Evolutionary conservation across 2,329 filamentous ascomycete genomes (phyloP).

Genomic region (Cladosporium colombiae): DNA sequence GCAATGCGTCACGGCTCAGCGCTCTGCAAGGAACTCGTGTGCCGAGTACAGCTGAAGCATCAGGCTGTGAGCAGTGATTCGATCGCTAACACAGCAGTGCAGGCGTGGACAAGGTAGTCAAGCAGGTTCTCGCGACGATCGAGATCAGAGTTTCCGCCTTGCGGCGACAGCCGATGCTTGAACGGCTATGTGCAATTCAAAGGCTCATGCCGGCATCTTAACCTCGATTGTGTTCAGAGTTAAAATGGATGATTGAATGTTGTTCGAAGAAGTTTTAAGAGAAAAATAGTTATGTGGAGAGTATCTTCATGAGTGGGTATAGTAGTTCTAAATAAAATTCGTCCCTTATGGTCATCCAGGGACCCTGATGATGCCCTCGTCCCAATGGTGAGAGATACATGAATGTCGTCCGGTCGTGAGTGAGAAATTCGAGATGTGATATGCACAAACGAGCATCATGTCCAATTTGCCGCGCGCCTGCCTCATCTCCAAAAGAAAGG

Average conservation of each 20-base stretch:
- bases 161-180: neutral
- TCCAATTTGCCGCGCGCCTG: neutral
- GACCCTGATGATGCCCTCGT: neutral
- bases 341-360: neutral
- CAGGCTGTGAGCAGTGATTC: neutral
- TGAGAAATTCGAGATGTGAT: neutral
- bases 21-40: neutral
- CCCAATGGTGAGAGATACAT: neutral
- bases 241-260: neutral
- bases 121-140: neutral
- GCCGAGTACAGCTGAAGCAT: neutral
- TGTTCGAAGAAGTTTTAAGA: neutral
- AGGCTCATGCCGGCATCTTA: neutral
- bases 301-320: constrained; percentile 2
- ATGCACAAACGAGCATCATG: constrained; percentile 1
- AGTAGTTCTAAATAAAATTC: constrained; percentile 1
- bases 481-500: neutral
- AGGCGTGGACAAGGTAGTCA: neutral
- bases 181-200: neutral
- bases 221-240: too few species aligned
- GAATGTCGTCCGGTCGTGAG: neutral
- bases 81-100: neutral
- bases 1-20: neutral
- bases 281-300: neutral
- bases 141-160: neutral